Percentiles rank a stretch among this genome's conserved stretches.
phyloP scores from a whole-genome alignment of 1,284 basidiomycete species.

The Trichosporon faecale region DNA sequence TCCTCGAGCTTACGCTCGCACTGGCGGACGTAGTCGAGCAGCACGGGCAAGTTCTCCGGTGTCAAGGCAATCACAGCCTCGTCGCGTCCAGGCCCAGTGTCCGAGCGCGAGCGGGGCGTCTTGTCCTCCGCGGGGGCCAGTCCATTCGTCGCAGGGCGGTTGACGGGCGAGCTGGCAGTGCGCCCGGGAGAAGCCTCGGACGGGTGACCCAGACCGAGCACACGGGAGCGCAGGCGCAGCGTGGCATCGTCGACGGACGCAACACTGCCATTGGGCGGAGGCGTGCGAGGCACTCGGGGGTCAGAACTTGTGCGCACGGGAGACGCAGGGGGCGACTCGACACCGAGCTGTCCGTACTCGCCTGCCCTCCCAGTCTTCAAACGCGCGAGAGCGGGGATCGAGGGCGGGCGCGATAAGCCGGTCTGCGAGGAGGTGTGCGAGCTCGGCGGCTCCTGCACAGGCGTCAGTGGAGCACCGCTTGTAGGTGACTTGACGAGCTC shows the following conservation, averaged over 20 bases:
- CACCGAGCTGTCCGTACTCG: slow-evolving; percentile 13
- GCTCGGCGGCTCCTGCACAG: slow-evolving; percentile 6
- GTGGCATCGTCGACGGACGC: slow-evolving; percentile 16
- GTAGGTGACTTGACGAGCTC: slow-evolving; percentile 32
- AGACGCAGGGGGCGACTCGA: slow-evolving; percentile 14
- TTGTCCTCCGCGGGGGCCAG: neutral
- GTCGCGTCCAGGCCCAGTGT: slow-evolving; percentile 12
- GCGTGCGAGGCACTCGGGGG: neutral
- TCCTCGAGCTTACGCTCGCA: slow-evolving; percentile 42
- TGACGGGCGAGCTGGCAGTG: slow-evolving; percentile 15
- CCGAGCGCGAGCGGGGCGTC: slow-evolving; percentile 19
- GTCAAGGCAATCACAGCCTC: slow-evolving; percentile 39
- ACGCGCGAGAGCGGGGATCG: slow-evolving; percentile 18
- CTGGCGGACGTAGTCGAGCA: slow-evolving; percentile 43
- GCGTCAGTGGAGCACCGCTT: slow-evolving; percentile 6
- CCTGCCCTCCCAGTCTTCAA: slow-evolving; percentile 13
- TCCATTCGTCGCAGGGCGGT: neutral
- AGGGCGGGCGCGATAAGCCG: slow-evolving; percentile 15
- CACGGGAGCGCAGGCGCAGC: slow-evolving; percentile 22
- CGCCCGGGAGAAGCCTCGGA: slow-evolving; percentile 19
- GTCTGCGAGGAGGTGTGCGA: neutral
- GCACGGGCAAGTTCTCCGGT: slow-evolving; percentile 44
- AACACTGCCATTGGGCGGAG: neutral
- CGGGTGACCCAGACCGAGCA: slow-evolving; percentile 22
- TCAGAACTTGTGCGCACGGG: slow-evolving; percentile 8